Evolutionary conservation across 2,329 filamentous ascomycete species (phyloP).

Genomic region (Colletotrichum sojae): DNA sequence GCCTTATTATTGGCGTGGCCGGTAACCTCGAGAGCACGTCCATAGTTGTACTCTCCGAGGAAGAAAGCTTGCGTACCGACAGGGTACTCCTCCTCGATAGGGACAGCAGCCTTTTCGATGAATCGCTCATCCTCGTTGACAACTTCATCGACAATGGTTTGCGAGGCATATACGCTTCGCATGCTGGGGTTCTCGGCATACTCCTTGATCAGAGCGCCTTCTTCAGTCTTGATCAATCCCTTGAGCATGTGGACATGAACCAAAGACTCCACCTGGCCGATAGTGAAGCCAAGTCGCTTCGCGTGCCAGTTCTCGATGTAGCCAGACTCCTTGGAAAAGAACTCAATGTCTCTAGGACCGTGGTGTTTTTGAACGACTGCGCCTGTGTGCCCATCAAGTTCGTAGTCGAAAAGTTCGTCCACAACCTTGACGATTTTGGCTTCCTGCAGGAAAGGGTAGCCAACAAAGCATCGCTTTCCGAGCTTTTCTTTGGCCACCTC

Average conservation of each 20-base stretch:
- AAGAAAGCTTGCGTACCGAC: conserved; percentile 89
- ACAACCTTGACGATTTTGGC: conserved; percentile 90
- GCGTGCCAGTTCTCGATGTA: conserved; percentile 90
- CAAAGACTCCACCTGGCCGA: conserved; percentile 88
- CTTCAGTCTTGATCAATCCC: conserved; percentile 89
- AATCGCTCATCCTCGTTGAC: conserved; percentile 94
- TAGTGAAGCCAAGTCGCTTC: conserved; percentile 90
- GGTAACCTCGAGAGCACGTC: conserved; percentile 86
- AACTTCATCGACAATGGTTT: conserved; percentile 91
- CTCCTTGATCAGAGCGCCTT: conserved; percentile 92
- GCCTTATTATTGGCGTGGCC: conserved; percentile 82
- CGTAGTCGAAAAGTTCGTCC: conserved; percentile 93
- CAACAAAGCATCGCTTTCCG: conserved; percentile 88
- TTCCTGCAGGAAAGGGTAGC: conserved; percentile 96
- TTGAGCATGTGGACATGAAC: conserved; percentile 95
- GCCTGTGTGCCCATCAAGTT: conserved; percentile 74
- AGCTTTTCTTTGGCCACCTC: conserved; percentile 84
- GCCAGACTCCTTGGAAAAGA: conserved; percentile 87
- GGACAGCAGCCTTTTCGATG: conserved; percentile 88
- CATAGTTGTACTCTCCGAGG: conserved; percentile 93
- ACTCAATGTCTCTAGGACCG: conserved; percentile 80
- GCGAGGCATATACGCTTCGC: conserved; percentile 91
- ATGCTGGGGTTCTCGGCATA: conserved; percentile 89
- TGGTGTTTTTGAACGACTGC: conserved; percentile 80
- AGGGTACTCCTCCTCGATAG: conserved; percentile 93